Base-by-base conservation (phyloP, 2,329 filamentous ascomycete species). In the Trichophyton rubrum region DNA sequence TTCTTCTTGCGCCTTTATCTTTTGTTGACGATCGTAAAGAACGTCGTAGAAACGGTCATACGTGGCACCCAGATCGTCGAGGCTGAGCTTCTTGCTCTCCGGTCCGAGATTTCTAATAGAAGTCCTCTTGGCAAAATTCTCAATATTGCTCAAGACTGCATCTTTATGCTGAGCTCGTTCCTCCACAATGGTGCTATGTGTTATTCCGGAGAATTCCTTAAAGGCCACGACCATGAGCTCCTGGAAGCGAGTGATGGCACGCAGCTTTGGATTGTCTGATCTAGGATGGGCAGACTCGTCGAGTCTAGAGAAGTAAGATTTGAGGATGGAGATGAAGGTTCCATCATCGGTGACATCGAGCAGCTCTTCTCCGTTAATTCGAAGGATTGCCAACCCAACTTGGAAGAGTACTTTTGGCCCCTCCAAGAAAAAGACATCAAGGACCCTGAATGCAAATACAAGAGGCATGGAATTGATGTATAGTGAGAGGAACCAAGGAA, bases 391-490 rank as follows among this genome's bases (percentile, higher is more conserved):
- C 63, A 99, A 78, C 17, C 93, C 93, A 61, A 99, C 88, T 73
- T 99, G 93, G 75, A 99, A 99, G 8, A 99, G 79, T 1, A 97
- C 93, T 75, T 97, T 97, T 15, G 93, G 92, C 0, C 93, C 93
- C 74, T 99, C 93, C 45, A 99, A 84, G 74, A 99, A 99, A 78
- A 99, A 99, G 57, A 99, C 92, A 68, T 99, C 93, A 64, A 99
- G 76, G 56, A 99, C 93, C 60, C 93, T 84, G 73, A 97, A 99
- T 53, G 93, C 93, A 74, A 97, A 99, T 1, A 97, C 90, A 15
- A 99, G 80, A 3, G 93, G 93, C 93, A 99, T 99, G 1, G 92
- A 97, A 80, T 99, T 99, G 79, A 99, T 95, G 75, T 97, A 99
- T 17, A 99, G 80, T 3, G 92, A 97, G 60, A 99, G 80, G 72